Evolutionary conservation across 75 land plant species (phyloP).

Genomic region (Pseudotsuga menziesii): DNA sequence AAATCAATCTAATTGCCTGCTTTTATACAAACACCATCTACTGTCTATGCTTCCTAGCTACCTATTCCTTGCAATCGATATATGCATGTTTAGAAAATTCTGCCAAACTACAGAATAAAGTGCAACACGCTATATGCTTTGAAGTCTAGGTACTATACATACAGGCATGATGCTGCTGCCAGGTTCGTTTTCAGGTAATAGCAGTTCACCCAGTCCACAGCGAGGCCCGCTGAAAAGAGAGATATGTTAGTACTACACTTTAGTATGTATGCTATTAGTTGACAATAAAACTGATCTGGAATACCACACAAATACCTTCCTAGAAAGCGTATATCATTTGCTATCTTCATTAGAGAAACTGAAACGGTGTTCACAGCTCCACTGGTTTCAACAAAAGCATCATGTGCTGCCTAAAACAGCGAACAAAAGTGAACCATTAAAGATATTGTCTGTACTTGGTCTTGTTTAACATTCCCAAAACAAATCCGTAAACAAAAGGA

Average conservation of each 20-base stretch:
- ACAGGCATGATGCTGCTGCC: conserved; percentile 99
- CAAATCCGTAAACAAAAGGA: no score
- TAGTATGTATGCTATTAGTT: not conserved
- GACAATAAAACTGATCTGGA: not conserved
- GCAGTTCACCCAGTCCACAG: conserved; percentile 94
- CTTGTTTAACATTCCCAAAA: not conserved
- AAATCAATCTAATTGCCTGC: not conserved
- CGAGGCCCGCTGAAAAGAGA: conserved; percentile 83
- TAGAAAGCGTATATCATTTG: conserved; percentile 88
- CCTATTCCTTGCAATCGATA: not conserved
- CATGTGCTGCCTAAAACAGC: conserved; percentile 84
- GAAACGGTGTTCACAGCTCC: conserved; percentile 94
- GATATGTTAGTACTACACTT: not conserved
- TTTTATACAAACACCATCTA: not conserved
- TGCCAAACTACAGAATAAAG: not conserved
- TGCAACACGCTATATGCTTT: not conserved
- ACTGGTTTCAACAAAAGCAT: conserved; percentile 99
- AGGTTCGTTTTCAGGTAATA: conserved; percentile 97
- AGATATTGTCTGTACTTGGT: not conserved
- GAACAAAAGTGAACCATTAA: not conserved
- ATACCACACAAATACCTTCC: conserved; percentile 64
- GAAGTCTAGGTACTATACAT: conserved; percentile 7
- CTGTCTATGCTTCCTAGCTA: not conserved
- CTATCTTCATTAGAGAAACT: conserved; percentile 91
- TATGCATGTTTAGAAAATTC: not conserved